Conservation (phyloP, 176 grass and related monocot species). For the Hordeum marinum region DNA sequence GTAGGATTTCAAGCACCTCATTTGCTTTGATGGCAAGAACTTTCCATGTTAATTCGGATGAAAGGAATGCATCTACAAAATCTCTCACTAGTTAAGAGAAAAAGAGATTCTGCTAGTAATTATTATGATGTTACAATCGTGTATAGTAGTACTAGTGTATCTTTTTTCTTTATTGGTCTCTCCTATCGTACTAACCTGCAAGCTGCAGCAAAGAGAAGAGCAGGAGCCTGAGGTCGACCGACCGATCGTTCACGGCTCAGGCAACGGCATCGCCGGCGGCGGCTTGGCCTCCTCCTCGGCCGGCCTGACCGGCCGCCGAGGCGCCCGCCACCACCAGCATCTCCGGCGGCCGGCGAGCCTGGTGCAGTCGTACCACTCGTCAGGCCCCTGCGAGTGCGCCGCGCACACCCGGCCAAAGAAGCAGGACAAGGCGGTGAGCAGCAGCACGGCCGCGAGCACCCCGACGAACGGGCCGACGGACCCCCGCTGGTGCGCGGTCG, state of each 20-base stretch:
- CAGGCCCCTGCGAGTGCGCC: conserved; percentile 37
- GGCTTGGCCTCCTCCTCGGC: conserved; percentile 19
- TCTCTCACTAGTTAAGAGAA: not conserved
- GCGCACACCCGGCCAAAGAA: conserved; percentile 52
- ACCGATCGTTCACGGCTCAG: conserved; percentile 42
- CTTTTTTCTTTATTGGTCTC: not conserved
- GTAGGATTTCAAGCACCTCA: not conserved
- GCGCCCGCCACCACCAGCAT: conserved; percentile 19
- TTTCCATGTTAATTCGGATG: not conserved
- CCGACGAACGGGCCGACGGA: conserved; percentile 62
- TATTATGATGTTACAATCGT: not conserved
- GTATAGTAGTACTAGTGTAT: not conserved
- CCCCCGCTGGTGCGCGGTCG: not conserved
- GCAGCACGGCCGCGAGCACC: conserved; percentile 56
- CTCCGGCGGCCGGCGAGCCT: conserved; percentile 18
- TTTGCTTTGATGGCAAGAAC: not conserved
- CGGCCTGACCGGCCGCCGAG: conserved; percentile 1
- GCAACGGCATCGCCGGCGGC: conserved; percentile 10
- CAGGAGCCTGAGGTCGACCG: not conserved
- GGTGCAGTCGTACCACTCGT: conserved; percentile 65
- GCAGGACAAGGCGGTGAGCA: conserved; percentile 68
- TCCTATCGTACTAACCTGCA: conserved; percentile 36
- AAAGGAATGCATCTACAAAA: not conserved
- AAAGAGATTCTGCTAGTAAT: not conserved
- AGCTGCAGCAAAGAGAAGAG: not conserved